phyloP scores from a whole-genome alignment of 2,329 filamentous ascomycete genomes.

The Ophiosphaerella narmari region DNA sequence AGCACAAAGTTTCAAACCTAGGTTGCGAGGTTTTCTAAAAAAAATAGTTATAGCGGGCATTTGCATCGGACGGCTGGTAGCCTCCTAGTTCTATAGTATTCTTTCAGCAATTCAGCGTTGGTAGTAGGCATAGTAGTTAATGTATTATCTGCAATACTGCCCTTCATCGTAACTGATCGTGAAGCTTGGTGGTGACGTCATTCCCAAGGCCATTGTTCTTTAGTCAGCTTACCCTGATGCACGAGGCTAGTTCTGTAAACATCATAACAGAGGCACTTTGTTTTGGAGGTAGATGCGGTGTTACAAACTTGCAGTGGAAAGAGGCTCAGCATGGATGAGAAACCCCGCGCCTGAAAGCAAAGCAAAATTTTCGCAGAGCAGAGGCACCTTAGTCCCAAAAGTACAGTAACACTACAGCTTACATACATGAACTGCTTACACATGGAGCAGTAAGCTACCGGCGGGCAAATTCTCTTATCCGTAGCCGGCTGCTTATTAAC shows the following conservation, averaged over 20 bases:
- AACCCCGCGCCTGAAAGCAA: not conserved
- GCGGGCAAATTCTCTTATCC: conserved; percentile 2
- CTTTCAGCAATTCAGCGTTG: conserved; percentile 24
- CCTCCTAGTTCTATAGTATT: conserved; percentile 9
- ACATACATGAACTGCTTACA: conserved; percentile 15
- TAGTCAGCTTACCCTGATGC: too few relatives aligned
- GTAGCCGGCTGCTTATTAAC: not conserved
- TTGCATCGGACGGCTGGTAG: conserved; percentile 15
- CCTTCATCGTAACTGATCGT: not conserved
- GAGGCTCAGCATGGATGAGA: not conserved
- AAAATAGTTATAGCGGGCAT: conserved; percentile 15
- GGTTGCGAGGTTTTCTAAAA: conserved; percentile 12
- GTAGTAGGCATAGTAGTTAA: conserved; percentile 4
- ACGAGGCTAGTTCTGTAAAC: too few relatives aligned
- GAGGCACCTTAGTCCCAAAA: too few relatives aligned
- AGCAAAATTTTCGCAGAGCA: too few relatives aligned
- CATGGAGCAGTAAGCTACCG: conserved; percentile 14
- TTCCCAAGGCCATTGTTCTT: too few relatives aligned
- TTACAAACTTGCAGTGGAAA: too few relatives aligned
- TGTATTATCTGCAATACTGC: conserved; percentile 4
- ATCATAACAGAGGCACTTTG: too few relatives aligned
- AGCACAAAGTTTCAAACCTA: conserved; percentile 19
- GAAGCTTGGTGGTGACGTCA: not conserved
- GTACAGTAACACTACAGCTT: too few relatives aligned
- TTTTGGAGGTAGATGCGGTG: too few relatives aligned